Percentiles rank a stretch among this genome's conserved stretches.
Evolutionary conservation across 78 protist species (phyloP).

Genomic region (Dictyostelium brefeldianum): DNA sequence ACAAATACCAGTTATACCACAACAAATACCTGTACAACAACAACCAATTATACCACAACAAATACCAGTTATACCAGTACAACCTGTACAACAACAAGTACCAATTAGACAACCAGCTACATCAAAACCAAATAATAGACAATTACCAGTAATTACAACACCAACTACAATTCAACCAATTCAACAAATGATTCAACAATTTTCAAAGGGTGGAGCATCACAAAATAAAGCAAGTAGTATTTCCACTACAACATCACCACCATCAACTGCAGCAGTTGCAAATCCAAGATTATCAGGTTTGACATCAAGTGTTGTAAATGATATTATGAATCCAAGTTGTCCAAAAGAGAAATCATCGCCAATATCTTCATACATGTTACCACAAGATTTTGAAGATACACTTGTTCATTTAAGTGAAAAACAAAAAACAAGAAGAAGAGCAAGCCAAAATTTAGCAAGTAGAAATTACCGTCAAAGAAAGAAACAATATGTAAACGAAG

Average conservation of each 20-base stretch:
- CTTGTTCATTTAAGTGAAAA: slow-evolving; percentile 35
- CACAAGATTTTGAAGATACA: slow-evolving; percentile 53
- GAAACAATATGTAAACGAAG: slow-evolving; percentile 38
- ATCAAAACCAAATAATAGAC: slow-evolving; percentile 10
- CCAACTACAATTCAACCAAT: slow-evolving; percentile 8
- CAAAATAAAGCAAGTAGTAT: not conserved
- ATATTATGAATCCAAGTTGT: not conserved
- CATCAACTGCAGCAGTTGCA: not conserved
- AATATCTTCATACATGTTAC: slow-evolving; percentile 1
- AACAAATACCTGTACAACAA: not conserved
- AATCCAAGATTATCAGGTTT: not conserved
- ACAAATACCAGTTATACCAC: not conserved
- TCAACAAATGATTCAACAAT: slow-evolving; percentile 38
- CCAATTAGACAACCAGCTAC: too few relatives aligned
- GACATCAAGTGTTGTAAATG: too few relatives aligned
- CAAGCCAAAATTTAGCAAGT: slow-evolving; percentile 63
- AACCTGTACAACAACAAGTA: not conserved
- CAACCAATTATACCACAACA: not conserved
- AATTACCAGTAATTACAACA: not conserved
- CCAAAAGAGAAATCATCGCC: not conserved
- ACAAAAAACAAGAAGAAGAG: slow-evolving; percentile 78
- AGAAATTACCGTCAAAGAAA: slow-evolving; percentile 78
- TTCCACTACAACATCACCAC: not conserved
- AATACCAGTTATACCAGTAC: not conserved
- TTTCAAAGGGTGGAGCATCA: not conserved